Evolutionary conservation across 1,284 basidiomycete genomes (phyloP).

Genomic region (Garcileccinum viscosum): DNA sequence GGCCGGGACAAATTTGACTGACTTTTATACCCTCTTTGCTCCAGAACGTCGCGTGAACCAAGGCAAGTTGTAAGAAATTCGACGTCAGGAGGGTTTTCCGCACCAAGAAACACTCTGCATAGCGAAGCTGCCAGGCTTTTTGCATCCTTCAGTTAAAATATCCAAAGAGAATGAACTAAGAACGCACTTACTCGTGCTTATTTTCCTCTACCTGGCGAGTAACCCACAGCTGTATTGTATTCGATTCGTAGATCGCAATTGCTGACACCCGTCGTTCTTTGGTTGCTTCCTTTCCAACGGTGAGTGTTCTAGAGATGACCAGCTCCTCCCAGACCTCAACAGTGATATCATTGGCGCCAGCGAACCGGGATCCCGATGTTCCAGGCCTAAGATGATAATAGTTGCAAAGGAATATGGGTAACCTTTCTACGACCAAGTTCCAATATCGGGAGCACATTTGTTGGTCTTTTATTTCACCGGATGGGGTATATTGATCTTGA

Average conservation of each 20-base stretch:
- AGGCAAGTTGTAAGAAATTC: slow-evolving; percentile 89
- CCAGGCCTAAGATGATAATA: background rate
- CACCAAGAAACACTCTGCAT: slow-evolving; percentile 74
- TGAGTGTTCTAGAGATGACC: slow-evolving; percentile 2
- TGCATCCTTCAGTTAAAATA: background rate
- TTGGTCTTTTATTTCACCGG: background rate
- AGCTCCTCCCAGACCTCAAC: slow-evolving; percentile 1
- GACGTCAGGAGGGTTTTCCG: slow-evolving; percentile 78
- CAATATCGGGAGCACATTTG: background rate
- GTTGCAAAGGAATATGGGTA: slow-evolving; percentile 7
- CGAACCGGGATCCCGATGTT: background rate
- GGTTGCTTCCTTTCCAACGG: background rate
- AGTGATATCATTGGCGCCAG: background rate
- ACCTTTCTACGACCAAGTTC: background rate
- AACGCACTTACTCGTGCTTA: slow-evolving; percentile 67
- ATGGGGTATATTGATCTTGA: background rate
- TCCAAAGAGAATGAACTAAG: too few relatives aligned
- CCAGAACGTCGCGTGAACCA: slow-evolving; percentile 67
- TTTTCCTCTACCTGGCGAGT: slow-evolving; percentile 59
- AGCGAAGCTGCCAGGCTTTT: slow-evolving; percentile 66
- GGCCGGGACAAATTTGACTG: too few relatives aligned
- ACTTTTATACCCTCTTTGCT: slow-evolving; percentile 68
- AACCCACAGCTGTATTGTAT: background rate
- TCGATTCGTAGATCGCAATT: background rate
- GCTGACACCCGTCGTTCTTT: background rate